A percentile compares a stretch with the other conserved stretches of the same genome.
phyloP scores from a whole-genome alignment of 2,329 filamentous ascomycete genomes.

The Exophiala lecanii-corni region DNA sequence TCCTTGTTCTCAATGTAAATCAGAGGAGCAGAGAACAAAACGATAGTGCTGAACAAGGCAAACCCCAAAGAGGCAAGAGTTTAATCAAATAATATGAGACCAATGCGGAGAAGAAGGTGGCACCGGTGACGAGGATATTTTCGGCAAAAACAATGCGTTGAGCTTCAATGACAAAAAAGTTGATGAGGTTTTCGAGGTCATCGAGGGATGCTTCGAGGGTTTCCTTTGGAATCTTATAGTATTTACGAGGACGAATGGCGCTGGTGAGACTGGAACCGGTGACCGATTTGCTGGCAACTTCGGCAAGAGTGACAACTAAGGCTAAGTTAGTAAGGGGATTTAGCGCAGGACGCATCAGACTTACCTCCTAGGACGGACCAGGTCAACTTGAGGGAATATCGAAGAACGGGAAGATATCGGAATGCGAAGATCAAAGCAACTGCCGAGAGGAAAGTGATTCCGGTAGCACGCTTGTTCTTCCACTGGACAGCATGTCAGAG shows the following conservation, averaged over 20 bases:
- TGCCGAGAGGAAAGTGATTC: slow-evolving; percentile 53
- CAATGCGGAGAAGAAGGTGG: slow-evolving; percentile 55
- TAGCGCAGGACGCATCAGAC: slow-evolving; percentile 26
- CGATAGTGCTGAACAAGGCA: slow-evolving; percentile 51
- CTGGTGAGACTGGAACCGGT: slow-evolving; percentile 56
- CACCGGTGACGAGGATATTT: slow-evolving; percentile 57
- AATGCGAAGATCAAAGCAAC: slow-evolving; percentile 58
- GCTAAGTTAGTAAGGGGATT: slow-evolving; percentile 7
- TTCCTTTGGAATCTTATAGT: slow-evolving; percentile 63
- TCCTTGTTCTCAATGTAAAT: slow-evolving; percentile 63
- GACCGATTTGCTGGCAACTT: slow-evolving; percentile 52
- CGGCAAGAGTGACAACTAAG: slow-evolving; percentile 49
- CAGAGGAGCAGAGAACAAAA: slow-evolving; percentile 57
- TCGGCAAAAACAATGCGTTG: slow-evolving; percentile 63
- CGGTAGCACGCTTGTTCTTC: slow-evolving; percentile 62
- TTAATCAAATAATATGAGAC: slow-evolving; percentile 62
- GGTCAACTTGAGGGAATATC: slow-evolving; percentile 57
- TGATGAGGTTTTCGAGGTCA: slow-evolving; percentile 60
- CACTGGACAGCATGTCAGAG: slow-evolving; percentile 41
- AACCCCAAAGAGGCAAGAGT: slow-evolving; percentile 63
- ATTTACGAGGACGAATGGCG: slow-evolving; percentile 59
- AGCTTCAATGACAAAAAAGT: slow-evolving; percentile 65
- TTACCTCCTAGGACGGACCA: slow-evolving; percentile 57
- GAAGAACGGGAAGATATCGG: slow-evolving; percentile 59
- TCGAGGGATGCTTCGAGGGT: slow-evolving; percentile 58